These are phyloP conservation scores for Fusarium pseudonygamai DNA, from an alignment of 2,329 filamentous ascomycete species.

Conservation along the genomic window DNA sequence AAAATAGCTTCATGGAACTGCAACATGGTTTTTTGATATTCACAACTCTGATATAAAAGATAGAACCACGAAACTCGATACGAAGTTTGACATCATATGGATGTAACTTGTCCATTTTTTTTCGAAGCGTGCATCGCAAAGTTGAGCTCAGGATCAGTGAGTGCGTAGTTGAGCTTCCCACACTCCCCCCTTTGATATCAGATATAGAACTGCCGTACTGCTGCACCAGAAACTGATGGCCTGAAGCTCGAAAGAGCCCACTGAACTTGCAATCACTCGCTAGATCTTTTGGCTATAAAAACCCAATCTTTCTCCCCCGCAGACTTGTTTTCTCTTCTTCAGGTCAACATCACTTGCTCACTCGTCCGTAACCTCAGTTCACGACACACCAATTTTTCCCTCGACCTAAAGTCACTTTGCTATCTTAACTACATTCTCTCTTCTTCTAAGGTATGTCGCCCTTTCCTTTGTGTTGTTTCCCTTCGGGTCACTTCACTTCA, in stretches of 20 bases:
- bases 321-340: background rate
- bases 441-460: background rate
- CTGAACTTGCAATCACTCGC: slow-evolving; percentile 5
- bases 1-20: slow-evolving; percentile 13
- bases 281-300: slow-evolving; percentile 8
- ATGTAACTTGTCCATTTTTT: background rate
- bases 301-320: background rate
- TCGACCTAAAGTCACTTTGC: too few relatives aligned
- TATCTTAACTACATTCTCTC: background rate
- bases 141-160: background rate
- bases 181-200: background rate
- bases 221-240: background rate
- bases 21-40: slow-evolving; percentile 16
- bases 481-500: background rate
- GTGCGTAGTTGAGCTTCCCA: background rate
- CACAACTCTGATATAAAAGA: background rate
- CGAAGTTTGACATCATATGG: background rate
- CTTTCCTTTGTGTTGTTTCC: background rate
- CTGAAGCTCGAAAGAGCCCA: background rate
- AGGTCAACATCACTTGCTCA: background rate
- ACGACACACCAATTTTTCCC: too few relatives aligned
- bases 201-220: background rate
- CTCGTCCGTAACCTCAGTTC: too few relatives aligned
- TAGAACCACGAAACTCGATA: background rate
- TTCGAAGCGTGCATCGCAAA: background rate